Evolutionary conservation across 2,329 filamentous ascomycete species (phyloP).

Genomic region (Westerdykella ornata): DNA sequence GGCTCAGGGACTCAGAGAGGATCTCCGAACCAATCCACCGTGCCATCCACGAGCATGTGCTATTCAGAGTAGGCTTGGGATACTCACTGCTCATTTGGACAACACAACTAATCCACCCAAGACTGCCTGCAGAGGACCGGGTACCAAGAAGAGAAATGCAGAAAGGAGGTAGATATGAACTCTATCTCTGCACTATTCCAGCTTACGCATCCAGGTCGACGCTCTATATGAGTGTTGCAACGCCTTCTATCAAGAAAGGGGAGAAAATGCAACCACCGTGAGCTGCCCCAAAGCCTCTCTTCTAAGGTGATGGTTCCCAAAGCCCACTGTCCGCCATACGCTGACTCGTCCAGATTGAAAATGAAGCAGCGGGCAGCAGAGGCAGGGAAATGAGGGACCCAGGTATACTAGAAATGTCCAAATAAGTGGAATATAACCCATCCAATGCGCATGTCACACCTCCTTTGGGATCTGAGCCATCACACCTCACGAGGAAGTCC

Average conservation of each 20-base stretch:
- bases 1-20: constrained; percentile 54
- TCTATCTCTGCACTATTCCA: neutral
- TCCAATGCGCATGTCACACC: constrained; percentile 31
- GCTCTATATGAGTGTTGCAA: constrained; percentile 92
- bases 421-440: constrained; percentile 6
- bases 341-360: constrained; percentile 53
- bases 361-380: constrained; percentile 62
- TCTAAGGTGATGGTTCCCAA: constrained; percentile 45
- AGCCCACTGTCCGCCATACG: neutral
- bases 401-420: neutral
- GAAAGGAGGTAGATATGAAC: constrained; percentile 41
- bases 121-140: constrained; percentile 78
- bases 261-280: constrained; percentile 66
- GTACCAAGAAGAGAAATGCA: constrained; percentile 81
- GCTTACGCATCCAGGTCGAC: constrained; percentile 53
- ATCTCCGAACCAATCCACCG: constrained; percentile 66
- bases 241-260: constrained; percentile 73
- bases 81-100: neutral
- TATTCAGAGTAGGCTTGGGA: constrained; percentile 63
- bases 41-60: constrained; percentile 86
- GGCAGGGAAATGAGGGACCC: constrained; percentile 30
- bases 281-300: constrained; percentile 82
- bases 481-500: constrained; percentile 45
- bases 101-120: constrained; percentile 32
- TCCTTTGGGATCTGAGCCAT: constrained; percentile 39